Evolutionary conservation across 2,329 filamentous ascomycete genomes (phyloP), one percentile per base, ranked within the genome.

Genomic region (Talaromyces sp.): DNA sequence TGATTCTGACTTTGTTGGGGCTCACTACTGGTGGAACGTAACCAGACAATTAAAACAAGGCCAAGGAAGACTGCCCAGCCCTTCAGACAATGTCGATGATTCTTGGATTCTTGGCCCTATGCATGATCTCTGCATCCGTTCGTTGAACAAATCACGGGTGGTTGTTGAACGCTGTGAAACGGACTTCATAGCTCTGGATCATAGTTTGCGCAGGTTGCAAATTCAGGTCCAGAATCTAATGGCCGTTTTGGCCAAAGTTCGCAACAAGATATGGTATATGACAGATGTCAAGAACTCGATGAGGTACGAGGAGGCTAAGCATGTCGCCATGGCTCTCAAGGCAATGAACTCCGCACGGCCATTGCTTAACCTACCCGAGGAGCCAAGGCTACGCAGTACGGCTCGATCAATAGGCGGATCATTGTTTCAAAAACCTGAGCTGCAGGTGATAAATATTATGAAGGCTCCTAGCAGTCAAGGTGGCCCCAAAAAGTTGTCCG

Each of bases 191-290:
- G 91, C 88, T 84, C 80, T 95, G 17, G 91, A 91, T 66, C 89
- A 91, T 62, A 90, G 87, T 20, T 86, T 93, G 64, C 88, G 91
- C 64, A 84, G 88, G 3, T 86, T 91, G 43, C 90, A 93, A 63
- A 82, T 81, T 2, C 82, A 85, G 11, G 86, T 92, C 32, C 87
- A 91, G 36, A 80, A 84, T 4, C 89, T 91, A 83, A 88, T 90
- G 80, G 80, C 81, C 53, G 84, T 85, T 4, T 80, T 94, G 33
- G 84, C 86, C 52, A 86, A 88, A 19, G 80, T 97, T 35, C 85
- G 94, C 37, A 90, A 96, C 70, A 97, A 97, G 79, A 96, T 97
- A 90, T 99, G 94, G 94, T 99, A 96, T 70, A 89, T 94, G 55
- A 93, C 90, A 1, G 91, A 97, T 70, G 92, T 97, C 24, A 88